Evolutionary conservation across 2,329 filamentous ascomycete genomes (phyloP).

Genomic region (Neurospora sp.): DNA sequence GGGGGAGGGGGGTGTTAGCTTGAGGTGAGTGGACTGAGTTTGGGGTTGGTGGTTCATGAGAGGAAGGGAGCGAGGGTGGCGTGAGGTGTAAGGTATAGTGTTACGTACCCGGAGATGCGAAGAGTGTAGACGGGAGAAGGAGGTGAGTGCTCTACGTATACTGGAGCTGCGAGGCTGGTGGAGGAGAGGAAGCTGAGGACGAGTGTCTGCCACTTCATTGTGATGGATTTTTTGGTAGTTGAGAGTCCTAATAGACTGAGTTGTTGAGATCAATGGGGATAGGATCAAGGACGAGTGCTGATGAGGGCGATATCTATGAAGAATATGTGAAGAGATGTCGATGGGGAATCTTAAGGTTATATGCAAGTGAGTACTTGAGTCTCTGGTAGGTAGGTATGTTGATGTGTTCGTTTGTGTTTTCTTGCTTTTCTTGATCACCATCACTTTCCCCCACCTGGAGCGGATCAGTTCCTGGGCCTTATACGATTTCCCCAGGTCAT

Average conservation of each 20-base stretch:
- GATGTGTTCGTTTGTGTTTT: neutral
- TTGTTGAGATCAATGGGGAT: neutral
- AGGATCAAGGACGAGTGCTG: neutral
- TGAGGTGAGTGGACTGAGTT: neutral
- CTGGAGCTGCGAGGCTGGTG: conserved; percentile 10
- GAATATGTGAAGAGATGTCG: neutral
- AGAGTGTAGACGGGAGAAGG: conserved; percentile 13
- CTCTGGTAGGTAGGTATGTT: neutral
- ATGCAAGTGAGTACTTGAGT: neutral
- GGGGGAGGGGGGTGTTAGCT: neutral
- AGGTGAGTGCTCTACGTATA: conserved; percentile 1
- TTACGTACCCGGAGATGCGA: conserved; percentile 16
- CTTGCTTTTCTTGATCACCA: neutral
- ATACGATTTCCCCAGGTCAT: neutral
- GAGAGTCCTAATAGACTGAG: neutral
- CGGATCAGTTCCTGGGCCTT: neutral
- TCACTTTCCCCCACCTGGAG: neutral
- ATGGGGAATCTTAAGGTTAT: neutral
- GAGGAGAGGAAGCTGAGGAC: conserved; percentile 11
- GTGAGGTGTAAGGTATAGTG: neutral
- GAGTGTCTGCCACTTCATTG: conserved; percentile 17
- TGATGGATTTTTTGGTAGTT: conserved; percentile 3
- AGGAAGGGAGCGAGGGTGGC: neutral
- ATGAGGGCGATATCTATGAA: neutral
- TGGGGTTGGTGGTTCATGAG: neutral